A percentile compares a stretch with the other conserved stretches of the same genome.
phyloP scores from a whole-genome alignment of 768 basidiomycete genomes.

The Lentinus tigrinus region DNA sequence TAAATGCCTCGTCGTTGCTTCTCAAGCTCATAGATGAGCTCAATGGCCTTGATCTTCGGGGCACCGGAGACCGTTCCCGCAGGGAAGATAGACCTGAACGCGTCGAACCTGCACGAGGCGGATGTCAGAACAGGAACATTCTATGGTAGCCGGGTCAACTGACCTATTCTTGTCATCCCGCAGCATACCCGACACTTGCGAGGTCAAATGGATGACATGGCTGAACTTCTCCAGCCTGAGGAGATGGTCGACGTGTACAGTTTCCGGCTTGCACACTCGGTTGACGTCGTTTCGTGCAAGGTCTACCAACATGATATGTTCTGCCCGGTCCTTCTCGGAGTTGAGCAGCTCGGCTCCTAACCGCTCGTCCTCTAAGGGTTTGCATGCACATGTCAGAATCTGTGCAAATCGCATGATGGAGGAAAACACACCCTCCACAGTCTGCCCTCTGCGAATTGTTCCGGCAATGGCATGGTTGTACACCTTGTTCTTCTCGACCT shows the following conservation, averaged over 20 bases:
- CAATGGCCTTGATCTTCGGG: constrained; percentile 98
- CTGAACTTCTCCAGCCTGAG: constrained; percentile 95
- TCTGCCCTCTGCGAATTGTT: constrained; percentile 85
- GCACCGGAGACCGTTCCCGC: constrained; percentile 98
- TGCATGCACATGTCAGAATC: not conserved
- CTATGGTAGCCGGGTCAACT: not conserved
- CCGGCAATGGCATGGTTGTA: constrained; percentile 99
- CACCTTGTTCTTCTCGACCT: constrained; percentile 88
- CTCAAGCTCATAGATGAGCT: constrained; percentile 85
- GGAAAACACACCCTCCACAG: constrained; percentile 66
- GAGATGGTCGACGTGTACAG: constrained; percentile 93
- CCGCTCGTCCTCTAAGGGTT: constrained; percentile 76
- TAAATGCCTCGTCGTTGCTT: constrained; percentile 91
- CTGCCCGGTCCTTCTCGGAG: constrained; percentile 94
- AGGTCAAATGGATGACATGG: constrained; percentile 97
- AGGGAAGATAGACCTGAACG: constrained; percentile 98
- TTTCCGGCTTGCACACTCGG: constrained; percentile 90
- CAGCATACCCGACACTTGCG: constrained; percentile 86
- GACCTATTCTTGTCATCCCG: constrained; percentile 84
- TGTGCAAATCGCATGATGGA: not conserved
- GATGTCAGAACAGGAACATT: not conserved
- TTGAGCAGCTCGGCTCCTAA: constrained; percentile 71
- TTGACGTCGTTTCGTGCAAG: constrained; percentile 98
- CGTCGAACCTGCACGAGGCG: constrained; percentile 72
- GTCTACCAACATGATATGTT: constrained; percentile 99